Evolutionary conservation across 1,284 basidiomycete species (phyloP), one percentile per base, ranked within the genome.

Genomic region (Chondrostereum purpureum): DNA sequence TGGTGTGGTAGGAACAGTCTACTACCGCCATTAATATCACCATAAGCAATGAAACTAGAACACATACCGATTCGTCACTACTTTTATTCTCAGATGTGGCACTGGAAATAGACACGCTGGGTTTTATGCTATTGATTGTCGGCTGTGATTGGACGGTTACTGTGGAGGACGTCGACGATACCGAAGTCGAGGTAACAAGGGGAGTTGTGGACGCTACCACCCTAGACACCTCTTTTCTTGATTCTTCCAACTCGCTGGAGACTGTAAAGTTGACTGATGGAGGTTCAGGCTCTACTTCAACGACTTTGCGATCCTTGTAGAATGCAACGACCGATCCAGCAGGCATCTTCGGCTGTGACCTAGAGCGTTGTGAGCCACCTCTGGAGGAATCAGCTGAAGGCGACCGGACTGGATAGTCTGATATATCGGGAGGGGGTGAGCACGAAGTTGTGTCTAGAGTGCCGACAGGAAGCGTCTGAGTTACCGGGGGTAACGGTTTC

Each of bases 311-410:
- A 55, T 78, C 74, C 37, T 80, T 79, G 59, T 82, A 81, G 62
- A 86, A 87, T 19, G 79, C 83, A 45, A 89, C 79, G 43, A 74
- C 73, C 36, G 78, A 76, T n/a, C 81, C 83, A 44, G 65, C 71
- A 39, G 83, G 79, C 69, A 79, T 75, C 57, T 77, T 83, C 10
- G 74, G 73, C 48, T 73, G 70, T 18, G 68, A 55, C 53, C 72
- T 68, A 5, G 63, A 50, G 22, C 68, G 65, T 24, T 56, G 43
- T 34, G 57, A 52, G 5, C 54, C 48, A n/a, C n/a, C n/a, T n/a
- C n/a, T 38, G 31, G 42, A 52, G 33, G 46, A 24, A 13, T 56
- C 47, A 39, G 53, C 45, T 27, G 27, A 31, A 8, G 27, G 27
- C 8, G 27, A 31, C 27, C 27, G 27, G 12, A 60, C 53, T 38